These are phyloP conservation scores for Podospora pseudoanserina DNA, from an alignment of 495 filamentous ascomycete genomes.

Conservation along the genomic window DNA sequence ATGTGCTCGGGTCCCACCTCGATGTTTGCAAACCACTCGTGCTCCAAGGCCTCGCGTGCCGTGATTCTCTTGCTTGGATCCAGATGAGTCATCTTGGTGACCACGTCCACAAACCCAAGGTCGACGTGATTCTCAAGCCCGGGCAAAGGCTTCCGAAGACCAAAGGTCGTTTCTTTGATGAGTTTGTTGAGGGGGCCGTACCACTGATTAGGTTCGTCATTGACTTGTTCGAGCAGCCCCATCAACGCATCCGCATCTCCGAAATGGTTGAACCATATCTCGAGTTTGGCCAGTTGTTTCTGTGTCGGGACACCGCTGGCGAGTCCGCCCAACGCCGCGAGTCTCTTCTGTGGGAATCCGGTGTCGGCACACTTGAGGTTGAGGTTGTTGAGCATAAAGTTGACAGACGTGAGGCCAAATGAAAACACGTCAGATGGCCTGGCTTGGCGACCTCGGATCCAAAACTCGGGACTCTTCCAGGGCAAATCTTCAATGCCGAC, in stretches of 20 bases:
- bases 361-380: neutral
- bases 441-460: neutral
- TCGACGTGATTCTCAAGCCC: neutral
- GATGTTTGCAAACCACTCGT: neutral
- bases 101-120: neutral
- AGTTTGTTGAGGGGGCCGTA: neutral
- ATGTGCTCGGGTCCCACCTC: neutral
- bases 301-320: neutral
- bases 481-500: neutral
- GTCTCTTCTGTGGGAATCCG: neutral
- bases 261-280: neutral
- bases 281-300: neutral
- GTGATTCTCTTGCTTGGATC: neutral
- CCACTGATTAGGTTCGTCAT: neutral
- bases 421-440: neutral
- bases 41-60: neutral
- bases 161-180: neutral
- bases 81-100: neutral
- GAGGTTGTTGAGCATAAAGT: neutral
- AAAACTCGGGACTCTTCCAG: neutral
- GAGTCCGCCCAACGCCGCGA: neutral
- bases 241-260: neutral
- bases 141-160: neutral
- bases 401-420: neutral
- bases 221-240: neutral